A percentile compares a stretch with the other conserved stretches of the same genome.
These are phyloP conservation scores for Jaltomata sinuosa DNA, from an alignment of 257 asterid species.

Conservation along the genomic window DNA sequence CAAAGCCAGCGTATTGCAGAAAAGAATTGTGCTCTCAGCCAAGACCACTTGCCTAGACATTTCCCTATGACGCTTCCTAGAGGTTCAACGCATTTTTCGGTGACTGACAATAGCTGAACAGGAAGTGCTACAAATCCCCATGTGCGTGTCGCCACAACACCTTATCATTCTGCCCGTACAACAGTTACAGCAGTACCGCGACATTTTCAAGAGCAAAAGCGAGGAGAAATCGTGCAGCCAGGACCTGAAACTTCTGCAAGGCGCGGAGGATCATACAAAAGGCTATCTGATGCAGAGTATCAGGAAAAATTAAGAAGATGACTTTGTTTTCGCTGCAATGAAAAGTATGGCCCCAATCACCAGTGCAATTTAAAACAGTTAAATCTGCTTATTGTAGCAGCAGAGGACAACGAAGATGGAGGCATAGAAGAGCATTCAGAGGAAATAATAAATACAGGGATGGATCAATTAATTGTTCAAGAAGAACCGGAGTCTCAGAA, in stretches of 20 bases:
- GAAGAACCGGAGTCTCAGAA: neutral
- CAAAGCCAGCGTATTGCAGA: neutral
- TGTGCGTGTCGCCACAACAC: neutral
- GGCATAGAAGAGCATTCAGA: neutral
- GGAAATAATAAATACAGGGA: neutral
- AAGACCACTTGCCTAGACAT: neutral
- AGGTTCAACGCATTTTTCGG: neutral
- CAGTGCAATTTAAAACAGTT: neutral
- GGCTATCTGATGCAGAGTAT: neutral
- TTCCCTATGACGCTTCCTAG: neutral
- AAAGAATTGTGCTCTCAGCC: neutral
- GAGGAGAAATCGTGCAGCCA: neutral
- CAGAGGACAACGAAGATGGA: neutral
- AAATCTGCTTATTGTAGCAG: neutral
- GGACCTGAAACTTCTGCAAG: neutral
- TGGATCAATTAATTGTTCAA: neutral
- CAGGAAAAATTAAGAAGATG: neutral
- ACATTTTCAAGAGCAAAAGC: neutral
- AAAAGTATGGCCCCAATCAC: neutral
- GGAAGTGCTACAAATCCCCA: neutral
- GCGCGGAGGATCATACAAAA: too few relatives aligned
- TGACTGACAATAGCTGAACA: neutral
- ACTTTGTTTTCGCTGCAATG: neutral
- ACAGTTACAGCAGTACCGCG: neutral
- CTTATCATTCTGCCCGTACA: neutral